Evolutionary conservation across 106 monocot species (phyloP), one percentile per base, ranked within the genome.

Genomic region (Dendrobium huoshanense): DNA sequence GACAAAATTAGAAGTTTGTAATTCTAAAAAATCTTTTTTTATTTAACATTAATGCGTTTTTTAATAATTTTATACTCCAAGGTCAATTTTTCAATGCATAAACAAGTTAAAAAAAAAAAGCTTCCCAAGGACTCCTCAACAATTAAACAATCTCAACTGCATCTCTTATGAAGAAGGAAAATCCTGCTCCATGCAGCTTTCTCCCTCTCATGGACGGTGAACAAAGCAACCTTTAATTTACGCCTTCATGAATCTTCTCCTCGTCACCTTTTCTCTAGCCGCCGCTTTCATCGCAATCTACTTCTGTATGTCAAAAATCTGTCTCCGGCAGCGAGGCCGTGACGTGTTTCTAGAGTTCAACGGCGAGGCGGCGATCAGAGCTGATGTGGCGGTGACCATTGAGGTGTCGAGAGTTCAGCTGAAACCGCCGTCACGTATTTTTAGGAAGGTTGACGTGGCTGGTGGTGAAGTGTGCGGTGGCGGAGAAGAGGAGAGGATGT

Each of bases 401-500:
- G 80, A 73, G 24, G 37, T 80, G 43, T 80, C 80, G 3, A 80
- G 72, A 16, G 72, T 33, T 8, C 65, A 67, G 41, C n/a, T 73
- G 47, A 44, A 73, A 2, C 51, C 80, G 1, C 80, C 80, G 5
- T 20, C 61, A 22, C 61, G n/a, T n/a, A 22, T n/a, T 61, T 61
- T 61, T 8, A 61, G 22, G 61, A 61, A 61, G 22, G n/a, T 1
- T 4, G 10, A 19, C n/a, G 20, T 22, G 22, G 61, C 22, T 8
- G 61, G 22, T 8, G 22, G 19, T 8, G 61, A 61, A 61, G 20
- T 40, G 7, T 58, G 42, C 70, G 49, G 75, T 43, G 18, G 58
- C 73, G 31, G 25, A n/a, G 48, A 7, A 70, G 67, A 67, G 24
- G 25, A 18, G 9, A 83, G 82, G 17, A 82, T 88, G 20, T 95